phyloP scores from a whole-genome alignment of 2,329 filamentous ascomycete genomes.

The Albophoma yamanashiensis region DNA sequence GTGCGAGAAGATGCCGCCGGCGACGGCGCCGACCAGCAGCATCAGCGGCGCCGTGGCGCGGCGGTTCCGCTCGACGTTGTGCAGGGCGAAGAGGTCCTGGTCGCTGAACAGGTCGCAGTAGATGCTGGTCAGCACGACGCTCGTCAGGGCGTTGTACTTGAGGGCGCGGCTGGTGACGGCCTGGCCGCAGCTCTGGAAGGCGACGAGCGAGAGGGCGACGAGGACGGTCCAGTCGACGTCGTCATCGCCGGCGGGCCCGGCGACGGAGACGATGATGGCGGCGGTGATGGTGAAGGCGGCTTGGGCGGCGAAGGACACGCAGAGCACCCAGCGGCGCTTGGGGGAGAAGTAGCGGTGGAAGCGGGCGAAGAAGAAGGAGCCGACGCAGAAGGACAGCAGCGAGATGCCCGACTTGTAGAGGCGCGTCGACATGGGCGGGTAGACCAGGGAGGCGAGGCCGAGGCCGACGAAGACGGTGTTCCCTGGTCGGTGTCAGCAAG shows the following conservation, averaged over 20 bases:
- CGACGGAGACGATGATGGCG: slow-evolving; percentile 41
- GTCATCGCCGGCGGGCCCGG: slow-evolving; percentile 27
- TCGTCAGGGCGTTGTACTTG: slow-evolving; percentile 60
- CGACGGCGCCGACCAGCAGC: slow-evolving; percentile 37
- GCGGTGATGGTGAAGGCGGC: slow-evolving; percentile 37
- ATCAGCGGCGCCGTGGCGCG: slow-evolving; percentile 37
- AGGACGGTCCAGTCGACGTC: slow-evolving; percentile 48
- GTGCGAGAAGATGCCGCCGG: slow-evolving; percentile 38
- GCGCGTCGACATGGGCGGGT: slow-evolving; percentile 14
- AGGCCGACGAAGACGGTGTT: slow-evolving; percentile 75
- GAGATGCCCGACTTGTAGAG: slow-evolving; percentile 55
- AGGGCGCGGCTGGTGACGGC: slow-evolving; percentile 64
- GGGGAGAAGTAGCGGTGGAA: slow-evolving; percentile 55
- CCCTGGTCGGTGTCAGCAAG: slow-evolving; percentile 24
- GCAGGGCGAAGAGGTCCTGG: slow-evolving; percentile 29
- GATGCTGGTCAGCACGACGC: slow-evolving; percentile 69
- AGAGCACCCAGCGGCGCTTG: slow-evolving; percentile 54
- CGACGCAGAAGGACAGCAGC: slow-evolving; percentile 59
- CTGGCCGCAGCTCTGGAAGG: slow-evolving; percentile 70
- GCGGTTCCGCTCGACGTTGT: slow-evolving; percentile 40
- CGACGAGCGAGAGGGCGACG: slow-evolving; percentile 56
- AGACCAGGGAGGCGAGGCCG: slow-evolving; percentile 49
- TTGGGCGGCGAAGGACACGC: slow-evolving; percentile 45
- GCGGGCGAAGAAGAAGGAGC: slow-evolving; percentile 59
- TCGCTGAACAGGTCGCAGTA: slow-evolving; percentile 75